Percentiles rank a stretch among this genome's conserved stretches.
Conservation (phyloP, 306 rosid species). For the Nissolia schottii region DNA sequence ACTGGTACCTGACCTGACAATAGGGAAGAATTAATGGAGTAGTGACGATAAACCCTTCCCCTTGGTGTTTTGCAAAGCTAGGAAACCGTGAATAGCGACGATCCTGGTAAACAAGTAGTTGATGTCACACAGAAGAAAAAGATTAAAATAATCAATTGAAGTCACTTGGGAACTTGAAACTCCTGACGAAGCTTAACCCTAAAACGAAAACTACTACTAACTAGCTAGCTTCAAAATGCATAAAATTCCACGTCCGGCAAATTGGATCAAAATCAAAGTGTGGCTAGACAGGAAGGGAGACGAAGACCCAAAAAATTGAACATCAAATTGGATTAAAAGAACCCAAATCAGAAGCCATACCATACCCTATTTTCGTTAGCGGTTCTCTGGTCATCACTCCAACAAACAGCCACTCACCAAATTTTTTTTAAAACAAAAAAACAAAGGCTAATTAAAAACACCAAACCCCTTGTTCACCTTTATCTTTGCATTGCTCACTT, state of each 20-base stretch:
- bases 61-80: slow-evolving; percentile 22
- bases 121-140: slow-evolving; percentile 2
- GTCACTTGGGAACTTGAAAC: not conserved
- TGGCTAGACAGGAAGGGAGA: not conserved
- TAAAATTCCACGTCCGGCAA: no score
- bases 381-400: slow-evolving; percentile 41
- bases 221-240: slow-evolving; percentile 37
- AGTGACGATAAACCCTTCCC: slow-evolving; percentile 10
- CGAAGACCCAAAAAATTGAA: not conserved
- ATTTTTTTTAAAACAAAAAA: not conserved
- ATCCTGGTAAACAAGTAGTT: slow-evolving; percentile 17
- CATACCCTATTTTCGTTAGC: slow-evolving; percentile 53
- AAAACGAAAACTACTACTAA: slow-evolving; percentile 35
- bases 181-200: slow-evolving; percentile 41
- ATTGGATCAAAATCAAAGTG: slow-evolving; percentile 10
- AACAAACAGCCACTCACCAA: slow-evolving; percentile 40
- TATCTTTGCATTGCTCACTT: not conserved
- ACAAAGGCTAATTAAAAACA: slow-evolving; percentile 15
- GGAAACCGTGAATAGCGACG: slow-evolving; percentile 18
- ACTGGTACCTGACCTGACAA: slow-evolving; percentile 30
- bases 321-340: slow-evolving; percentile 15
- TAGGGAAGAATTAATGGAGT: not conserved
- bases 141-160: not conserved
- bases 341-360: slow-evolving; percentile 33
- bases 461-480: slow-evolving; percentile 14